Conservation (phyloP, 495 filamentous ascomycete genomes). For the Monascus purpureus region DNA sequence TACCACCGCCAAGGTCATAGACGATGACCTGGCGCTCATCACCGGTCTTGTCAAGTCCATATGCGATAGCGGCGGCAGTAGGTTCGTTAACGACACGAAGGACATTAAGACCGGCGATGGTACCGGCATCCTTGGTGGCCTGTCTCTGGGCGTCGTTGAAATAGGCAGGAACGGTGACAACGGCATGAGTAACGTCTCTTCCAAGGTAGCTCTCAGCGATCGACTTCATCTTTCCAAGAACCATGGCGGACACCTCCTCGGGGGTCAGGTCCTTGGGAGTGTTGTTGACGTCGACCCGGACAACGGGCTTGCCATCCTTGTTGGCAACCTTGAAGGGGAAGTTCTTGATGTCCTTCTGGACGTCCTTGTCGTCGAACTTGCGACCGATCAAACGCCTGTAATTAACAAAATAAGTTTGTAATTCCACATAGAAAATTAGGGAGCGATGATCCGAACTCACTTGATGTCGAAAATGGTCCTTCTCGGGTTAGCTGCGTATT, state of each 20-base stretch:
- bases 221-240: conserved; percentile 94
- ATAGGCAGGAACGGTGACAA: conserved; percentile 95
- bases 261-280: conserved; percentile 66
- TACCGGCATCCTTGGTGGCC: conserved; percentile 95
- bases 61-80: conserved; percentile 77
- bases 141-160: conserved; percentile 99
- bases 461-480: conserved; percentile 90
- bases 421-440: background rate
- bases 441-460: conserved; percentile 40
- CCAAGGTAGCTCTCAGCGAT: conserved; percentile 86
- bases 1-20: conserved; percentile 99
- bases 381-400: conserved; percentile 75
- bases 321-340: conserved; percentile 79
- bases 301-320: conserved; percentile 69
- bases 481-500: conserved; percentile 83
- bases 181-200: conserved; percentile 92
- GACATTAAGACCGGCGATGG: conserved; percentile 89
- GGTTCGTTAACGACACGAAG: conserved; percentile 96
- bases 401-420: conserved; percentile 4
- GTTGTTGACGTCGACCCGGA: conserved; percentile 66
- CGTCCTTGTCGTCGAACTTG: conserved; percentile 75
- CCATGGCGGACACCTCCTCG: conserved; percentile 78
- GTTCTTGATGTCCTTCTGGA: conserved; percentile 75
- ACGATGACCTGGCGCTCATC: conserved; percentile 87
- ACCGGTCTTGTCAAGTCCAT: conserved; percentile 74